Base-by-base conservation (phyloP, 2,329 filamentous ascomycete species). In the Salinomyces thailandicus region DNA sequence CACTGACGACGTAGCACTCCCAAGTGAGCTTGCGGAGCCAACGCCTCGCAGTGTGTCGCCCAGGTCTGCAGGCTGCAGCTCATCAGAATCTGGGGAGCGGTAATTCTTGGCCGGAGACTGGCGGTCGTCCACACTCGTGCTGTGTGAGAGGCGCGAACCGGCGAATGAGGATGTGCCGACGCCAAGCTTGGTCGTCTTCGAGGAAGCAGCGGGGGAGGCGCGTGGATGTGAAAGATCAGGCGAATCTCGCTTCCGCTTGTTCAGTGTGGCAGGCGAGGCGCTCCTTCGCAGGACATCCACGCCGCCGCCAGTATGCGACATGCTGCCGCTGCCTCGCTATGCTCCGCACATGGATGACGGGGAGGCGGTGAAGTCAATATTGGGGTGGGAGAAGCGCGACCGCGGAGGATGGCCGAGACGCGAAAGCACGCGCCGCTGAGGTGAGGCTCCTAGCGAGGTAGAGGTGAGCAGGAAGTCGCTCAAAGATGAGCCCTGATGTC, bases 11-110 rank as follows among this genome's bases (percentile, higher is more conserved):
- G 72, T 71, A 36, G 77, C 75, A 63, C 79, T 85, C 39, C 73
- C 69, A 54, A 79, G 71, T 39, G 81, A 85, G 62, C 77, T 84
- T 38, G 78, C 74, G 34, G 82, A 86, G 52, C 75, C 79, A 49
- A 79, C 71, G 44, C 75, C 78, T 59, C 79, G 81, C 53, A 81
- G 70, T 36, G 79, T 71, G 52, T 86, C 80, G 59, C 75, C 75
- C 31, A 55, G 47, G 49, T 72, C 66, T 24, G 45, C 44, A 12
- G 36, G 46, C 31, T 50, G 51, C 35, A 45, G 42, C 18, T 46
- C 47, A 38, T 57, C 53, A 36, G 52, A 50, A 37, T 51, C 47
- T 29, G 53, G 52, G 7, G 54, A 54, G 26, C 44, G 49, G 43
- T 54, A 51, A 17, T 51, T 46, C 18, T 39, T 45, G 32, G 39